Evolutionary conservation across 2,329 filamentous ascomycete genomes (phyloP).

Genomic region (Cladosporium sp.): DNA sequence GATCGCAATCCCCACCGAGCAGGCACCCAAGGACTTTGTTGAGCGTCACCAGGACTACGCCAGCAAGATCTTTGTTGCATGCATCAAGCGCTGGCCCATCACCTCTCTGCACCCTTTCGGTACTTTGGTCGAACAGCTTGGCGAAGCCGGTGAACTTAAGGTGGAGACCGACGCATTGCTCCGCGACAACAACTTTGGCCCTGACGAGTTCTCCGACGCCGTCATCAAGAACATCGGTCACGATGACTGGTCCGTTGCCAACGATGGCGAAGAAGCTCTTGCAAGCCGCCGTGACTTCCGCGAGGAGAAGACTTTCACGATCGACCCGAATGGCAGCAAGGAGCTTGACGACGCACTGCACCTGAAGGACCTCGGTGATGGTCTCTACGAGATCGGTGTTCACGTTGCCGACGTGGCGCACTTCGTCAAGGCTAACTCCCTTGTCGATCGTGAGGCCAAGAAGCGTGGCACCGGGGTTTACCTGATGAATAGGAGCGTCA

Average conservation of each 20-base stretch:
- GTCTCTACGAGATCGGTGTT: constrained; percentile 87
- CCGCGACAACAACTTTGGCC: constrained; percentile 97
- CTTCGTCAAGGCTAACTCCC: constrained; percentile 92
- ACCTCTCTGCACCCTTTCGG: constrained; percentile 99
- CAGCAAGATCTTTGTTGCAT: constrained; percentile 96
- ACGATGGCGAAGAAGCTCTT: constrained; percentile 72
- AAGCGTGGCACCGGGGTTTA: constrained; percentile 97
- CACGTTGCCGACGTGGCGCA: constrained; percentile 94
- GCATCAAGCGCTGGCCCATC: constrained; percentile 99
- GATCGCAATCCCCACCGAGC: constrained; percentile 96
- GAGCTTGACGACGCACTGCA: constrained; percentile 92
- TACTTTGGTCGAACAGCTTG: constrained; percentile 93
- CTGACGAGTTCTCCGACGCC: constrained; percentile 95
- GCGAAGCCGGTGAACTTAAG: constrained; percentile 94
- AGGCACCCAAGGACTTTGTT: constrained; percentile 94
- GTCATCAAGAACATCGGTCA: constrained; percentile 88
- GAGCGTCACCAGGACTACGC: constrained; percentile 98
- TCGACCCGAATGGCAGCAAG: constrained; percentile 81
- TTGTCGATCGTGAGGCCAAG: constrained; percentile 95
- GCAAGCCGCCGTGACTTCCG: constrained; percentile 84
- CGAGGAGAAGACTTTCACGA: constrained; percentile 80
- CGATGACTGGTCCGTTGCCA: constrained; percentile 82
- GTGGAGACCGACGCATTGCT: constrained; percentile 96
- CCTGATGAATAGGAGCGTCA: constrained; percentile 83
- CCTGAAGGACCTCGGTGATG: constrained; percentile 76